A percentile compares a stretch with the other conserved stretches of the same genome.
Conservation (phyloP, 2,329 filamentous ascomycete genomes). For the Teratosphaeria zuluensis region DNA sequence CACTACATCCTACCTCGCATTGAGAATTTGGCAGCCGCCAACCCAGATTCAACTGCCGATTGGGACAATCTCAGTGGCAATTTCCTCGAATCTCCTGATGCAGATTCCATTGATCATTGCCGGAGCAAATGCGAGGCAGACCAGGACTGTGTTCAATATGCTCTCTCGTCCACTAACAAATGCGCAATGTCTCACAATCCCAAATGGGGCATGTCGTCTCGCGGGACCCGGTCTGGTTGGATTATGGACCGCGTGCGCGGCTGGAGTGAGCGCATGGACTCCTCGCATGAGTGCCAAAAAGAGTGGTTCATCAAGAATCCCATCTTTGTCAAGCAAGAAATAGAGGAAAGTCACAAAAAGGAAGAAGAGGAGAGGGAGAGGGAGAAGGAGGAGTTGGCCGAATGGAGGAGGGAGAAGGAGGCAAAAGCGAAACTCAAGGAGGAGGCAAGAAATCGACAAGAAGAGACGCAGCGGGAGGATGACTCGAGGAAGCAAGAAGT, state of each 20-base stretch:
- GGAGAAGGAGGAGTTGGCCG: not conserved
- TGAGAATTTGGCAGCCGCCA: not conserved
- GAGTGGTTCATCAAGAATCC: not conserved
- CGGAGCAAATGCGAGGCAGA: slow-evolving; percentile 12
- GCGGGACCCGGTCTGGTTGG: slow-evolving; percentile 16
- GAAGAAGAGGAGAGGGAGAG: not conserved
- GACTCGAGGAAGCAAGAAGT: not conserved
- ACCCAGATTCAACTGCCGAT: slow-evolving; percentile 5
- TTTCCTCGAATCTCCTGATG: slow-evolving; percentile 7
- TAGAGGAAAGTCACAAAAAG: not conserved
- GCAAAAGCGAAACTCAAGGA: not conserved
- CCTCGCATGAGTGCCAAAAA: not conserved
- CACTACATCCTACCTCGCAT: slow-evolving; percentile 18
- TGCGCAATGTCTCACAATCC: slow-evolving; percentile 13
- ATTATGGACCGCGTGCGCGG: slow-evolving; percentile 11
- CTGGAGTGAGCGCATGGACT: slow-evolving; percentile 5
- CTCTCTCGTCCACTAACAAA: slow-evolving; percentile 8
- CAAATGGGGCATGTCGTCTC: slow-evolving; percentile 9
- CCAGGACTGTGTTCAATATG: slow-evolving; percentile 18
- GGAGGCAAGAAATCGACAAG: not conserved
- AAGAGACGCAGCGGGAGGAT: not conserved
- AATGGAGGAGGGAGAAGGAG: slow-evolving; percentile 8
- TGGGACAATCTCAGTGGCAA: slow-evolving; percentile 21
- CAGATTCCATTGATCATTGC: slow-evolving; percentile 14
- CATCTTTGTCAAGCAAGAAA: not conserved